phyloP scores from a whole-genome alignment of 768 basidiomycete species.

The Lentinula sp. region DNA sequence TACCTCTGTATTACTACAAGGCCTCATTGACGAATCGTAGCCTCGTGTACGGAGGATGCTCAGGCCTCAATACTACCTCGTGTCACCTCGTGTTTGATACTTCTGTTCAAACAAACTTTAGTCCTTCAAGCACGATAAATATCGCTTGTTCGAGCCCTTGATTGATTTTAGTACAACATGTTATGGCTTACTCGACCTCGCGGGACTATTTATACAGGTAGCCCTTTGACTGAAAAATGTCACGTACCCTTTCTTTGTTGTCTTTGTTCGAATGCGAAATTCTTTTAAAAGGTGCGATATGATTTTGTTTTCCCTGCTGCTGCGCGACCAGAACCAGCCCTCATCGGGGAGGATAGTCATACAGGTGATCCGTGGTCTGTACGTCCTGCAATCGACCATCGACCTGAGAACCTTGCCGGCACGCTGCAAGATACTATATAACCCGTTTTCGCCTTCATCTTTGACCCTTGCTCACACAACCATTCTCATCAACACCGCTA shows the following conservation, averaged over 20 bases:
- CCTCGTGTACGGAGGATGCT: background rate
- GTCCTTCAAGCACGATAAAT: background rate
- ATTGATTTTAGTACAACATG: background rate
- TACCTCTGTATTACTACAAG: too few relatives aligned
- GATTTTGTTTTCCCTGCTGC: background rate
- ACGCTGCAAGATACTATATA: slow-evolving; percentile 6
- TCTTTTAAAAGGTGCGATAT: background rate
- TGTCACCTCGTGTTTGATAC: background rate
- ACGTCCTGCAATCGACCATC: background rate
- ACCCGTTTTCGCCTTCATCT: background rate
- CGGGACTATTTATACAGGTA: background rate
- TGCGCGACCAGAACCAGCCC: background rate
- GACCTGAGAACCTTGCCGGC: background rate
- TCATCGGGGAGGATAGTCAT: slow-evolving; percentile 4
- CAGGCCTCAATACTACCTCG: background rate
- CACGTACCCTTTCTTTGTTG: background rate
- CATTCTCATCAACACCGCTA: background rate
- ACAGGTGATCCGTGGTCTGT: background rate
- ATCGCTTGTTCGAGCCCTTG: background rate
- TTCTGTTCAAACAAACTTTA: background rate
- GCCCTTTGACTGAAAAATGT: background rate
- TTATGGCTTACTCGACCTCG: background rate
- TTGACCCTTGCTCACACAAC: background rate
- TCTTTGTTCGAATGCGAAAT: background rate
- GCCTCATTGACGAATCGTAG: background rate